Evolutionary conservation across 192 early-diverging fungal species (phyloP), one percentile per base, ranked within the genome.

Genomic region (Entomortierella parvispora): DNA sequence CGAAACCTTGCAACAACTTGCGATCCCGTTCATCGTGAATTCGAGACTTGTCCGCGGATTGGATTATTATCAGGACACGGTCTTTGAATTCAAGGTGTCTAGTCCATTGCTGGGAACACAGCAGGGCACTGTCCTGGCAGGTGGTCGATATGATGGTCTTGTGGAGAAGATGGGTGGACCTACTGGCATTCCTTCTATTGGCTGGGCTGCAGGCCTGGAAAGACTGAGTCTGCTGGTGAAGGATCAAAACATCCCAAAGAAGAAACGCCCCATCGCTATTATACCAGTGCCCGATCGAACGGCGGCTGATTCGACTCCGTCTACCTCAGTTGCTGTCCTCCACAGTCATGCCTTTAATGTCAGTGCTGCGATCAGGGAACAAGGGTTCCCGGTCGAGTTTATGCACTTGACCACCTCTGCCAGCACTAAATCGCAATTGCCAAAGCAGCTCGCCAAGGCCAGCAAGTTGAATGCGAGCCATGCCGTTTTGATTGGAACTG

Each of bases 1-100:
- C 3, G 47, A 54, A 10, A 81, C 81, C 0, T 71, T 91, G 4
- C 61, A 81, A 2, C 58, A 58, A 0, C 65, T 89, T 17, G 37
- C 54, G 0, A 89, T 91, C 17, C 84, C 88, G 9, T 89, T 83
- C 47, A 70, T 68, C 3, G 32, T 87, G 22, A 86, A 89, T 52
- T 65, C 65, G 14, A 65, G 75, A 20, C 70, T 91, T 26, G 90
- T 91, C 28, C 80, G 90, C 31, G 90, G 90, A 7, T 74, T 91
- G n/a, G 90, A 91, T 43, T 91, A 89, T 48, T 91, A 91, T 60
- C 85, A 90, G 54, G 84, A 88, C 44, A 90, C 90, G 10, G 87
- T 91, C 10, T 91, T 88, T 81, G 90, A 91, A 65, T 84, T 87
- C 28, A 82, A 81, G 1, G 85, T 68, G 42, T 46, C 48, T 17